Evolutionary conservation across 345 rosid species (phyloP).

Genomic region (Gossypium thurberi): DNA sequence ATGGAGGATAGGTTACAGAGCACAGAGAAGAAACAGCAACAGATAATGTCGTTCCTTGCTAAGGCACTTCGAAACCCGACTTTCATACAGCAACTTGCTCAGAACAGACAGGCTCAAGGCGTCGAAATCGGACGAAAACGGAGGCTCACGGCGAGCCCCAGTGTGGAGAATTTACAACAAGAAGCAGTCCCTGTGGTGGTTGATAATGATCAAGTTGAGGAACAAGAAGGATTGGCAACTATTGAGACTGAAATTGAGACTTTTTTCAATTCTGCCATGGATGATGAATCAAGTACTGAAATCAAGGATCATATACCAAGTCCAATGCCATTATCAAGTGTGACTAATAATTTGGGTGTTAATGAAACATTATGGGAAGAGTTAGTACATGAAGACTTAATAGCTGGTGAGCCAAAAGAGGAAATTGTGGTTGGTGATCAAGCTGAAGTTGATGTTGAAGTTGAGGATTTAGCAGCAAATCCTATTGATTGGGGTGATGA

Average conservation of each 20-base stretch:
- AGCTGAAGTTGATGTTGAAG: conserved; percentile 35
- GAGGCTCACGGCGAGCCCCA: conserved; percentile 43
- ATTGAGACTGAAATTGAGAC: conserved; percentile 43
- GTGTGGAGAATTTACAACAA: conserved; percentile 40
- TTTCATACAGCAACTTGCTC: conserved; percentile 43
- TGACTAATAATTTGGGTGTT: conserved; percentile 23
- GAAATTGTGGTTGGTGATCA: conserved; percentile 20
- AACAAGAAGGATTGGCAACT: conserved; percentile 17
- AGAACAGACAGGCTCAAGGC: conserved; percentile 31
- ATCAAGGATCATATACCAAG: conserved; percentile 11
- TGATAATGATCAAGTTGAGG: conserved; percentile 16
- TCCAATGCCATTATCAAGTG: conserved; percentile 13
- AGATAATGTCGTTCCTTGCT: conserved; percentile 68
- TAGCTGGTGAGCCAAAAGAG: conserved; percentile 29
- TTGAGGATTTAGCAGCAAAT: conserved; percentile 44
- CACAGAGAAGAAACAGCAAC: conserved; percentile 70
- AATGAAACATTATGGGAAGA: conserved; percentile 43
- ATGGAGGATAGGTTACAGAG: conserved; percentile 47
- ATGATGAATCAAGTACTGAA: conserved; percentile 41
- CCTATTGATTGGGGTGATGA: conserved; percentile 53
- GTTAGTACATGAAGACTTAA: conserved; percentile 34
- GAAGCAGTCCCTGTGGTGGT: conserved; percentile 9
- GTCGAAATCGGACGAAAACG: conserved; percentile 47
- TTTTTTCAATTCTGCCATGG: conserved; percentile 37
- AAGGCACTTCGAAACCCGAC: conserved; percentile 52